These are phyloP conservation scores for Paramecium octaurelia DNA, from an alignment of 73 alveolate species.

Conservation along the genomic window DNA sequence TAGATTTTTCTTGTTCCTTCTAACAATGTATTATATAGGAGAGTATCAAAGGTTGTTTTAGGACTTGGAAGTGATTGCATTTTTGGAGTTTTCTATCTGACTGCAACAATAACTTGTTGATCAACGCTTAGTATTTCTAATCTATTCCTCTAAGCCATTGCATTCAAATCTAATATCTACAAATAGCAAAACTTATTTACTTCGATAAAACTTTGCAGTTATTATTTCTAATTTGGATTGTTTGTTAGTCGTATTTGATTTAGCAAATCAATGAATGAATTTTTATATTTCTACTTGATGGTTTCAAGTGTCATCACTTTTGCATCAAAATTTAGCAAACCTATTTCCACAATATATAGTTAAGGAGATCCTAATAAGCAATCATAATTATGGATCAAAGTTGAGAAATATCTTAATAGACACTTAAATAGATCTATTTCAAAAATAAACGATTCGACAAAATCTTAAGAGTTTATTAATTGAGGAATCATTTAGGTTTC, in stretches of 20 bases:
- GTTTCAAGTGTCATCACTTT: neutral
- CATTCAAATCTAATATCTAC: neutral
- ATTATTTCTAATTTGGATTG: neutral
- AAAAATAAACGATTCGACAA: neutral
- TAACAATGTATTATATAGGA: neutral
- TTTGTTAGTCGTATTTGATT: neutral
- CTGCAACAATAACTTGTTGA: neutral
- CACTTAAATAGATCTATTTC: neutral
- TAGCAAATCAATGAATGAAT: neutral
- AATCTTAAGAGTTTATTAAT: neutral
- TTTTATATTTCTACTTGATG: neutral
- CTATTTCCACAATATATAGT: neutral
- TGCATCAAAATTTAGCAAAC: neutral
- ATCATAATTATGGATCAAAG: neutral
- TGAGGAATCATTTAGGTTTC: neutral
- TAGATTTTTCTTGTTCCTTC: neutral
- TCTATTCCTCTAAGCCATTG: neutral
- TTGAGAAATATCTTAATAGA: neutral
- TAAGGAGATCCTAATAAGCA: neutral
- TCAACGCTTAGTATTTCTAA: neutral
- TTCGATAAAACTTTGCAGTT: neutral
- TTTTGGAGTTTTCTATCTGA: neutral
- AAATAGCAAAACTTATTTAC: neutral
- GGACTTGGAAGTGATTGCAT: neutral
- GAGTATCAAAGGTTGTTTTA: neutral